These are phyloP conservation scores for Mortierella hygrophila DNA, from an alignment of 192 early-diverging fungal genomes.

Conservation along the genomic window DNA sequence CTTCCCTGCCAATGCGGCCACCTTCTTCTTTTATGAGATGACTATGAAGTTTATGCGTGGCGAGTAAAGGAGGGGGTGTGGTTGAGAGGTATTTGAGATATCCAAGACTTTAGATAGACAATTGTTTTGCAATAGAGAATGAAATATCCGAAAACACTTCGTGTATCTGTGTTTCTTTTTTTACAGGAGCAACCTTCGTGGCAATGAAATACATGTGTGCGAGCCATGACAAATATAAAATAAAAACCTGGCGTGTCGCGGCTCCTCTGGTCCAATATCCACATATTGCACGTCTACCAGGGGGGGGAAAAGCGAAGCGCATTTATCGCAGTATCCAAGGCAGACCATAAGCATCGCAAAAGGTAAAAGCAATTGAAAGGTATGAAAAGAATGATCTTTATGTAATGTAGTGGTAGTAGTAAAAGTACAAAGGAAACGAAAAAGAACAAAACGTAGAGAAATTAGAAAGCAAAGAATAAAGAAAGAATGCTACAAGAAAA, in stretches of 20 bases:
- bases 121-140: neutral
- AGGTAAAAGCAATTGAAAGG: neutral
- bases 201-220: too few relatives aligned
- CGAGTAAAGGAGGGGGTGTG: neutral
- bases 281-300: too few relatives aligned
- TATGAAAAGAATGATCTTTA: neutral
- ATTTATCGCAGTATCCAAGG: neutral
- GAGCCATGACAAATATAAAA: too few relatives aligned
- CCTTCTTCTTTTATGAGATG: conserved; percentile 81
- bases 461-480: neutral
- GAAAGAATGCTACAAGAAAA: conserved; percentile 10
- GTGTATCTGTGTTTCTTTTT: too few relatives aligned
- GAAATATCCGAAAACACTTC: neutral
- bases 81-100: neutral
- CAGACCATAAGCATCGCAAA: too few relatives aligned
- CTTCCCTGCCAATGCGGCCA: conserved; percentile 88
- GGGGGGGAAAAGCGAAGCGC: too few relatives aligned
- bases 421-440: conserved; percentile 24
- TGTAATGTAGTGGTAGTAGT: neutral
- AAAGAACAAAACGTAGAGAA: conserved; percentile 11
- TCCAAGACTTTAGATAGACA: neutral
- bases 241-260: too few relatives aligned
- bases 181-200: too few relatives aligned
- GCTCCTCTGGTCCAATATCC: too few relatives aligned
- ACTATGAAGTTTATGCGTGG: conserved; percentile 64